Percentiles rank a stretch among this genome's conserved stretches.
phyloP scores from a whole-genome alignment of 1,139 yeast genomes.

The Waltiozyma solani region DNA sequence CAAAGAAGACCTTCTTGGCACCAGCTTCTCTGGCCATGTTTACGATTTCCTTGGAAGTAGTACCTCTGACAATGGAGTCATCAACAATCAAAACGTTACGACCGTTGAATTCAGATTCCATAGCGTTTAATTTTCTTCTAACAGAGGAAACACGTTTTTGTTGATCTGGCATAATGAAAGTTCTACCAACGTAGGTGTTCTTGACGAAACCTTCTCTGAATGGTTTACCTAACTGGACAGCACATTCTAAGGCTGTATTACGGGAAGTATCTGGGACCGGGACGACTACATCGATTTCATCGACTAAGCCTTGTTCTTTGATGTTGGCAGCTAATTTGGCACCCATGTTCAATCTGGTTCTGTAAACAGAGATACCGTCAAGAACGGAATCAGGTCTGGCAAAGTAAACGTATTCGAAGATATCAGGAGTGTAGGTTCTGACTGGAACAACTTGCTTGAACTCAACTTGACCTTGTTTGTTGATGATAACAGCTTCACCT shows the following conservation, averaged over 20 bases:
- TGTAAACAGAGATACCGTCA: conserved; percentile 92
- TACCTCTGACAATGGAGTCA: conserved; percentile 95
- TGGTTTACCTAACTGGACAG: conserved; percentile 69
- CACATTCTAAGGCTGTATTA: conserved; percentile 89
- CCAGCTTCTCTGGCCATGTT: conserved; percentile 98
- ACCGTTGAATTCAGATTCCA: conserved; percentile 85
- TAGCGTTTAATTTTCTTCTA: conserved; percentile 89
- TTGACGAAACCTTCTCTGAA: conserved; percentile 97
- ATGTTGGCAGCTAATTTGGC: conserved; percentile 74
- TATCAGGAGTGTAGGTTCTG: conserved; percentile 80
- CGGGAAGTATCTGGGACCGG: conserved; percentile 98
- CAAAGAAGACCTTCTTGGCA: conserved; percentile 85
- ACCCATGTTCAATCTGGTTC: conserved; percentile 93
- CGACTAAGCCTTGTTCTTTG: conserved; percentile 32
- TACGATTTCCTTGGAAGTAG: conserved; percentile 92
- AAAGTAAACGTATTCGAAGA: conserved; percentile 94
- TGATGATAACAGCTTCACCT: conserved; percentile 93
- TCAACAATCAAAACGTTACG: conserved; percentile 88
- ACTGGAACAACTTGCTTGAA: conserved; percentile 82
- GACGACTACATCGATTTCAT: conserved; percentile 82
- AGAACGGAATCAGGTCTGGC: conserved; percentile 95
- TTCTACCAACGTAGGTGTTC: conserved; percentile 93
- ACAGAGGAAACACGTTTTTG: conserved; percentile 90
- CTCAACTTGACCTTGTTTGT: conserved; percentile 64
- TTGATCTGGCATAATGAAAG: conserved; percentile 98